phyloP scores from a whole-genome alignment of 805 yeast genomes.

The Nakazawaea holstii region DNA sequence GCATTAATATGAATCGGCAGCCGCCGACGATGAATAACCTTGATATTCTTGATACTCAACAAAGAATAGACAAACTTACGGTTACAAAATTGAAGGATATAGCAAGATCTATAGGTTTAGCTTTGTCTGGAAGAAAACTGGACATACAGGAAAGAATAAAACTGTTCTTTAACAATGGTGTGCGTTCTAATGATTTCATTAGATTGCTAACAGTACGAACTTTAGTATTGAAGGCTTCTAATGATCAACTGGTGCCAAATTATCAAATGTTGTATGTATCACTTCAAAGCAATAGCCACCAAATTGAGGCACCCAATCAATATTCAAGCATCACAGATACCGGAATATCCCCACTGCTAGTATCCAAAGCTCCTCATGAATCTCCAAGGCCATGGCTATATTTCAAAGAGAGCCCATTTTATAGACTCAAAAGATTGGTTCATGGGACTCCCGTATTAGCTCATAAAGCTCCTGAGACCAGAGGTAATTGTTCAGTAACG shows the following conservation, averaged over 20 bases:
- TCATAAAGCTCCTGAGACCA: slow-evolving; percentile 31
- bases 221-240: slow-evolving; percentile 32
- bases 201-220: slow-evolving; percentile 40
- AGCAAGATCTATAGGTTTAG: slow-evolving; percentile 43
- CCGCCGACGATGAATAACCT: slow-evolving; percentile 14
- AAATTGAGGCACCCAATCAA: slow-evolving; percentile 20
- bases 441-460: slow-evolving; percentile 43
- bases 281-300: slow-evolving; percentile 15
- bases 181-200: slow-evolving; percentile 31
- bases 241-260: slow-evolving; percentile 32
- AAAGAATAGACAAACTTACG: slow-evolving; percentile 31
- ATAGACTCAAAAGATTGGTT: slow-evolving; percentile 38
- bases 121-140: slow-evolving; percentile 54
- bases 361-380: not conserved
- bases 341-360: not conserved
- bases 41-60: slow-evolving; percentile 22
- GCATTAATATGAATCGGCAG: slow-evolving; percentile 13
- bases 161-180: slow-evolving; percentile 38
- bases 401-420: slow-evolving; percentile 56
- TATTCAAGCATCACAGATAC: slow-evolving; percentile 10
- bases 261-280: slow-evolving; percentile 25
- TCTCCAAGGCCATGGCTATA: slow-evolving; percentile 32
- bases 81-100: slow-evolving; percentile 49
- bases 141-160: slow-evolving; percentile 52
- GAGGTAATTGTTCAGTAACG: slow-evolving; percentile 37